Conservation (phyloP, 1,284 basidiomycete genomes). For the Phylloboletellus chloephorus region DNA sequence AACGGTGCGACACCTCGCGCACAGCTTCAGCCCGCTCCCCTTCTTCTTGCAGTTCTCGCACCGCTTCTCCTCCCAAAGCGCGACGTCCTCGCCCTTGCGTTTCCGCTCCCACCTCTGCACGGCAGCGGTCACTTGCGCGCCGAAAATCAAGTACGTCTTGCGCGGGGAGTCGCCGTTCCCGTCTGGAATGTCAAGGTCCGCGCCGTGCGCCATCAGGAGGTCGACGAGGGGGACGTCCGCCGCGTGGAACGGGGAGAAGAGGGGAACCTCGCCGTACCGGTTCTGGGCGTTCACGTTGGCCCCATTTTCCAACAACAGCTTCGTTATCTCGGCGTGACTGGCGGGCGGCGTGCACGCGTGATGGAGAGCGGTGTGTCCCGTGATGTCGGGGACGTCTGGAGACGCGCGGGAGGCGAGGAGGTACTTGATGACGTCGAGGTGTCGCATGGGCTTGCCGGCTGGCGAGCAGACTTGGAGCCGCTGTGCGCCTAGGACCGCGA, state of each 20-base stretch:
- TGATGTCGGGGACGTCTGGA: constrained; percentile 42
- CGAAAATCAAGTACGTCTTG: constrained; percentile 32
- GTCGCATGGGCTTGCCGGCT: constrained; percentile 16
- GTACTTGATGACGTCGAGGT: constrained; percentile 37
- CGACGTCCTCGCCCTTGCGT: constrained; percentile 39
- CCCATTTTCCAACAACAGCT: constrained; percentile 38
- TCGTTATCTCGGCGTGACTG: constrained; percentile 30
- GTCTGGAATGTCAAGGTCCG: constrained; percentile 43
- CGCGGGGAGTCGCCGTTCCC: constrained; percentile 39
- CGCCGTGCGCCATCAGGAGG: constrained; percentile 45
- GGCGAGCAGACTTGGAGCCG: constrained; percentile 23
- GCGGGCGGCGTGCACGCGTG: constrained; percentile 36
- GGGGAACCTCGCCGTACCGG: constrained; percentile 43
- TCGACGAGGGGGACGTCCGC: constrained; percentile 37
- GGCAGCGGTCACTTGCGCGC: constrained; percentile 43
- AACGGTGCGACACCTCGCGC: constrained; percentile 39
- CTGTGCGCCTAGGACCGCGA: constrained; percentile 42
- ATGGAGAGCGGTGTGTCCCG: constrained; percentile 45
- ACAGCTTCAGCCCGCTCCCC: constrained; percentile 36
- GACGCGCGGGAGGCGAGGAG: constrained; percentile 42
- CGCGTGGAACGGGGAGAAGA: constrained; percentile 36
- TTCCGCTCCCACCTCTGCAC: constrained; percentile 46
- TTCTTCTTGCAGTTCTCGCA: constrained; percentile 38
- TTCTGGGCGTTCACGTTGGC: constrained; percentile 44
- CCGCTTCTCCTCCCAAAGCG: constrained; percentile 35